Percentiles rank a stretch among this genome's conserved stretches.
Evolutionary conservation across 805 yeast genomes (phyloP).

Genomic region (Myxozyma sirexii): DNA sequence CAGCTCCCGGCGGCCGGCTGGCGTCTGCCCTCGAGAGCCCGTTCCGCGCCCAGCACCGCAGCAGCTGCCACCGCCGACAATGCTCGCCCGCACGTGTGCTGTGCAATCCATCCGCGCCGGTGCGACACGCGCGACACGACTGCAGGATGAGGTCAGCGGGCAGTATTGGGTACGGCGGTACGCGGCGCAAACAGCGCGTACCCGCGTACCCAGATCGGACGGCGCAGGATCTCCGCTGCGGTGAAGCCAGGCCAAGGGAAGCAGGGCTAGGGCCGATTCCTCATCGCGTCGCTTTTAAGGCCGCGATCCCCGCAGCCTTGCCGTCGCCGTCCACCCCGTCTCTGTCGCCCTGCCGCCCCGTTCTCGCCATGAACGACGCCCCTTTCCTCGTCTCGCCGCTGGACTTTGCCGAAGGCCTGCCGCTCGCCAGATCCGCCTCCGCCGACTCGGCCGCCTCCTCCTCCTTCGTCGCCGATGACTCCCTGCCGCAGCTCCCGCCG

Average conservation of each 20-base stretch:
- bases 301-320: background rate
- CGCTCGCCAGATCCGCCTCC: slow-evolving; percentile 10
- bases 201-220: background rate
- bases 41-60: too few relatives aligned
- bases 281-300: background rate
- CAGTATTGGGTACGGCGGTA: background rate
- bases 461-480: background rate
- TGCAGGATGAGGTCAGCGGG: slow-evolving; percentile 1
- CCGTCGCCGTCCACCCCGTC: background rate
- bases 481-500: slow-evolving; percentile 1
- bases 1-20: too few relatives aligned
- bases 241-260: background rate
- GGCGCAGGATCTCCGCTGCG: slow-evolving; percentile 2
- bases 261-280: background rate
- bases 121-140: background rate
- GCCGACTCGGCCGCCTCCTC: slow-evolving; percentile 2
- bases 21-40: too few relatives aligned
- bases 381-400: slow-evolving; percentile 4
- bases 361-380: background rate
- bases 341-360: background rate
- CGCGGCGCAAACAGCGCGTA: background rate
- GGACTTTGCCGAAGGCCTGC: background rate
- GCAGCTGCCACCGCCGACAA: too few relatives aligned
- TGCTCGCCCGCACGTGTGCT: too few relatives aligned
- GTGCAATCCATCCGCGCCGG: too few relatives aligned